phyloP scores from a whole-genome alignment of 257 asterid genomes.

The Penstemon newberryi region DNA sequence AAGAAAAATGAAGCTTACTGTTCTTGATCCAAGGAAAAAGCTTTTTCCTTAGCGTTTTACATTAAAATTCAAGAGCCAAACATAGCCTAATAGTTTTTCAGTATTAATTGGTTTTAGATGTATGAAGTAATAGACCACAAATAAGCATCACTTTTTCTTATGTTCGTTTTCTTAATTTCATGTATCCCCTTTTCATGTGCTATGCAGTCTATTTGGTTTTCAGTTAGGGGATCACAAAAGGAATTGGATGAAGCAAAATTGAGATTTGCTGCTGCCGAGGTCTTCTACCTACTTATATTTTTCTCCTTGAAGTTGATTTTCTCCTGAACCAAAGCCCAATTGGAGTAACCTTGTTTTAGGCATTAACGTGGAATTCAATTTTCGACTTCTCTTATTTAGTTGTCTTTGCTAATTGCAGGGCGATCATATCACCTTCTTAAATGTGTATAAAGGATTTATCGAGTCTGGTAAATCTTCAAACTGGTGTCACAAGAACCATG shows the following conservation, averaged over 20 bases:
- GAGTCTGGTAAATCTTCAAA: constrained; percentile 78
- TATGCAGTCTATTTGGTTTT: constrained; percentile 85
- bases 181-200: neutral
- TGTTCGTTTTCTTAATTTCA: neutral
- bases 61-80: neutral
- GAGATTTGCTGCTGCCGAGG: constrained; percentile 99
- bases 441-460: constrained; percentile 86
- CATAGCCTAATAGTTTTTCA: neutral
- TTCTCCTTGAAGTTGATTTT: neutral
- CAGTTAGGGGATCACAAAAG: constrained; percentile 75
- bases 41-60: neutral
- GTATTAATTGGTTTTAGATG: constrained; percentile 6
- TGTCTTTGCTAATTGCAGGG: constrained; percentile 59
- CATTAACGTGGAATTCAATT: neutral
- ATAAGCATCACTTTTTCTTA: neutral
- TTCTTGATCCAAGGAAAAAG: no score
- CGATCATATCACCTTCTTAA: constrained; percentile 87
- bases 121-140: constrained; percentile 3
- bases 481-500: constrained; percentile 93
- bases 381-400: neutral
- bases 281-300: constrained; percentile 27
- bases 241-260: constrained; percentile 86
- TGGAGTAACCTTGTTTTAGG: neutral
- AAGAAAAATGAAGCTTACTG: no score
- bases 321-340: neutral